Conservation (phyloP, 192 early-diverging fungal genomes). For the Backusella tuberculispora region DNA sequence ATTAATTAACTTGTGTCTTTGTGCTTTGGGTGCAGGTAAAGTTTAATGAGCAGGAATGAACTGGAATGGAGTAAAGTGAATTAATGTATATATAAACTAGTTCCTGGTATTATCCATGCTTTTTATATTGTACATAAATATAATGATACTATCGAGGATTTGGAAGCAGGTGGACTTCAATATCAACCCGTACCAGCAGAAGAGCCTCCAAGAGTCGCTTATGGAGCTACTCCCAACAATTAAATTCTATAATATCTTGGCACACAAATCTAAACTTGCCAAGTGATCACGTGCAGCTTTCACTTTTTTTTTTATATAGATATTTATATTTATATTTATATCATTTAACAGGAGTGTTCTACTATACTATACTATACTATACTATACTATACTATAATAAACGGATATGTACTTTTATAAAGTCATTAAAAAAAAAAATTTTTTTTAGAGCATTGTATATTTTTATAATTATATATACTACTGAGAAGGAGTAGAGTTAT, state of each 20-base stretch:
- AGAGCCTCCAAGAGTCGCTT: conserved; percentile 28
- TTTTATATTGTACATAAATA: conserved; percentile 62
- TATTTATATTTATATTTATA: neutral
- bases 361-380: too few species aligned
- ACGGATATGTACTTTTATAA: too few species aligned
- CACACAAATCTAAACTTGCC: neutral
- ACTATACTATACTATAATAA: too few species aligned
- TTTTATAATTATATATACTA: too few species aligned
- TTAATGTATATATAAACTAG: neutral
- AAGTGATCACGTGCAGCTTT: neutral
- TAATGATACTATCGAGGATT: conserved; percentile 39
- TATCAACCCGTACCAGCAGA: conserved; percentile 36
- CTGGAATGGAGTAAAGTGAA: neutral
- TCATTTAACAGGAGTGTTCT: neutral
- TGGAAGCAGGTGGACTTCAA: conserved; percentile 34
- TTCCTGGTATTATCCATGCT: conserved; percentile 70
- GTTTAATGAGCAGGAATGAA: neutral
- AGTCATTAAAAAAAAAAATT: too few species aligned
- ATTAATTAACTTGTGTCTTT: conserved; percentile 65
- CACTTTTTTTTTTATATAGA: neutral
- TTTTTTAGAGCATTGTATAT: too few species aligned
- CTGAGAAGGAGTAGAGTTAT: too few species aligned
- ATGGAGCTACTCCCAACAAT: conserved; percentile 30
- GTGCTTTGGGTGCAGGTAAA: conserved; percentile 53
- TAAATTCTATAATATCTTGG: neutral